phyloP scores from a whole-genome alignment of 192 early-diverging fungal species.

The Umbelopsis vinacea region DNA sequence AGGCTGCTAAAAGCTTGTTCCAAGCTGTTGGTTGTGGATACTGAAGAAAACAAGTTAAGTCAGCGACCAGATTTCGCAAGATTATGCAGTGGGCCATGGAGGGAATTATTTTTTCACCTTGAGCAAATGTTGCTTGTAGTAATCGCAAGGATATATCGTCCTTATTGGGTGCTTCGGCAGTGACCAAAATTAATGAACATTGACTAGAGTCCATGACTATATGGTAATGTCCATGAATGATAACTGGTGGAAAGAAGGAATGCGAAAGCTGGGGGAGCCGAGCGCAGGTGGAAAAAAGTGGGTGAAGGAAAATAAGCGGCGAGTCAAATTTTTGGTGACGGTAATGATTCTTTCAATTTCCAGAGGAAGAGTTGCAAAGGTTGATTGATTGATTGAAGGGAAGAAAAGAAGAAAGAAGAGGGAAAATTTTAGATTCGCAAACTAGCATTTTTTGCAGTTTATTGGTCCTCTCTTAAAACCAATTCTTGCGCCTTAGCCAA shows the following conservation, averaged over 20 bases:
- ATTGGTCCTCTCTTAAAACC: no score
- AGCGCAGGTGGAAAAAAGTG: not conserved
- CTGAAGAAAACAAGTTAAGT: not conserved
- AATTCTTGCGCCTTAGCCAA: not conserved
- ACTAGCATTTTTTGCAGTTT: no score
- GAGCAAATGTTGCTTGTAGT: conserved; percentile 1
- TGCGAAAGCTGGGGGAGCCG: no score
- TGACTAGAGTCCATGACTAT: conserved; percentile 25
- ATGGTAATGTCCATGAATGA: conserved; percentile 4
- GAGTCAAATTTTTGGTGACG: no score
- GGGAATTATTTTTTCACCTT: not conserved
- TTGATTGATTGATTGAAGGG: no score
- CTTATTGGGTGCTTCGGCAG: not conserved
- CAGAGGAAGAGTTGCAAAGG: no score
- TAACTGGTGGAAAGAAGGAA: no score
- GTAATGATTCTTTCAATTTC: no score
- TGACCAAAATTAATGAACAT: conserved; percentile 21
- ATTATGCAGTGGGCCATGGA: not conserved
- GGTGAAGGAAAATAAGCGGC: no score
- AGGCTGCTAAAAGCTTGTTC: not conserved
- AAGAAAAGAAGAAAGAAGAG: not conserved
- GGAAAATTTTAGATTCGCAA: not conserved
- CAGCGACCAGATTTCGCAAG: not conserved
- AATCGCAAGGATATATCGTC: not conserved
- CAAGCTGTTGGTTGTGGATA: not conserved